A percentile compares a stretch with the other conserved stretches of the same genome.
phyloP scores from a whole-genome alignment of 768 basidiomycete genomes.

The Termitomyces sp. region DNA sequence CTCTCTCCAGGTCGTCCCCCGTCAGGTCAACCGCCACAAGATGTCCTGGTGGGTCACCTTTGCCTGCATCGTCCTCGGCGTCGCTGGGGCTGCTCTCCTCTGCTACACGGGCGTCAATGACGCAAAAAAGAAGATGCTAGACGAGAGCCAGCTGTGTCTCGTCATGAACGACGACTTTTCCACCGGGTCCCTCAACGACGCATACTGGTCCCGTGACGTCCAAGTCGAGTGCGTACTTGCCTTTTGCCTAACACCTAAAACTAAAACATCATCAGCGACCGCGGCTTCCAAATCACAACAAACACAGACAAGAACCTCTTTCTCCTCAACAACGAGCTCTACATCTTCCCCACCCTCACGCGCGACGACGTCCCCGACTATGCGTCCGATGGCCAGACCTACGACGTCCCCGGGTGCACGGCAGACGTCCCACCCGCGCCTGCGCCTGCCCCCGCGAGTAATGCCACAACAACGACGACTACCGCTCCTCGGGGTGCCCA shows the following conservation, averaged over 20 bases:
- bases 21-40: conserved; percentile 14
- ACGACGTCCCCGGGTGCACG: conserved; percentile 69
- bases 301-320: conserved; percentile 58
- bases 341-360: conserved; percentile 81
- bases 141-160: conserved; percentile 47
- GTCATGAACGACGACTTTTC: conserved; percentile 73
- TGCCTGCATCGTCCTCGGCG: conserved; percentile 49
- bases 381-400: conserved; percentile 53
- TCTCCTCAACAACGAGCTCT: conserved; percentile 64
- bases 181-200: conserved; percentile 38
- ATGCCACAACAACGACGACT: not conserved
- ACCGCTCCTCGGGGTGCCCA: not conserved
- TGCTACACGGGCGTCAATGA: conserved; percentile 51
- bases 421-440: conserved; percentile 10
- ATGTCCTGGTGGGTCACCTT: conserved; percentile 48
- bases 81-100: conserved; percentile 46
- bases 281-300: conserved; percentile 81
- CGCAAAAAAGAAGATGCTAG: conserved; percentile 35
- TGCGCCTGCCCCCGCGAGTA: not conserved
- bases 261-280: conserved; percentile 38
- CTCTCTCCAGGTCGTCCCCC: not conserved
- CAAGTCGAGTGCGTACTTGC: conserved; percentile 51
- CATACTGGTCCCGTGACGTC: conserved; percentile 66
- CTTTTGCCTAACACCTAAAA: no score
- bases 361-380: conserved; percentile 51